A percentile compares a stretch with the other conserved stretches of the same genome.
phyloP scores from a whole-genome alignment of 2,329 filamentous ascomycete genomes.

The Sporothrix brunneoviolacea region DNA sequence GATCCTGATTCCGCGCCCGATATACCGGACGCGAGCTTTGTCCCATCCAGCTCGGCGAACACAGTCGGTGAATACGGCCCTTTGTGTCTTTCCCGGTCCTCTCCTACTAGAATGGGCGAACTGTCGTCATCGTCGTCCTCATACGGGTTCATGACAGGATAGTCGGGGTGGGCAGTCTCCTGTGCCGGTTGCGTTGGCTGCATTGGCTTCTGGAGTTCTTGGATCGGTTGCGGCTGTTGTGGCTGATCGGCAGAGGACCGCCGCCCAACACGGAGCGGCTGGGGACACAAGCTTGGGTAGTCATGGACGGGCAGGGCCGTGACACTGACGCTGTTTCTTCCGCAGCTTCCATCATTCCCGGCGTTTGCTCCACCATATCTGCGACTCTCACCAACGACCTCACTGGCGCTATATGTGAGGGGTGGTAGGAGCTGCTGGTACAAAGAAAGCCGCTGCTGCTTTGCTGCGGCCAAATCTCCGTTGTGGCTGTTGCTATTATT shows the following conservation, averaged over 20 bases:
- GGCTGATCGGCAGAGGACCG: not conserved
- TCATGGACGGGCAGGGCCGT: not conserved
- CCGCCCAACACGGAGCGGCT: constrained; percentile 4
- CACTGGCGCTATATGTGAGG: not conserved
- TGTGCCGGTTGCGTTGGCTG: not conserved
- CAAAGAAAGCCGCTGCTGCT: constrained; percentile 5
- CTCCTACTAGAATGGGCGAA: not conserved
- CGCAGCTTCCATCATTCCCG: not conserved
- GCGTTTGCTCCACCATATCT: not conserved
- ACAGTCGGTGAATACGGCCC: constrained; percentile 5
- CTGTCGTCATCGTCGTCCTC: constrained; percentile 3
- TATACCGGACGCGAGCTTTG: not conserved
- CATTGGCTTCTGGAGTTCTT: not conserved
- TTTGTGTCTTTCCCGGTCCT: not conserved
- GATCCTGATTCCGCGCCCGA: not conserved
- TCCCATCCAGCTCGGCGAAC: constrained; percentile 14
- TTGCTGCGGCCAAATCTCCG: not conserved
- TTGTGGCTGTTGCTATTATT: not conserved
- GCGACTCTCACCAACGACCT: not conserved
- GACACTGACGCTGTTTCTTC: too few species aligned
- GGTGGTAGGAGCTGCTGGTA: constrained; percentile 5
- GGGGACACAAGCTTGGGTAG: not conserved
- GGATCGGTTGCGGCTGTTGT: not conserved
- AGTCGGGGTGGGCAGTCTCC: constrained; percentile 14
- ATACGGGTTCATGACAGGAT: constrained; percentile 26